Evolutionary conservation across 345 rosid genomes (phyloP).

Genomic region (Melaleuca alternifolia): DNA sequence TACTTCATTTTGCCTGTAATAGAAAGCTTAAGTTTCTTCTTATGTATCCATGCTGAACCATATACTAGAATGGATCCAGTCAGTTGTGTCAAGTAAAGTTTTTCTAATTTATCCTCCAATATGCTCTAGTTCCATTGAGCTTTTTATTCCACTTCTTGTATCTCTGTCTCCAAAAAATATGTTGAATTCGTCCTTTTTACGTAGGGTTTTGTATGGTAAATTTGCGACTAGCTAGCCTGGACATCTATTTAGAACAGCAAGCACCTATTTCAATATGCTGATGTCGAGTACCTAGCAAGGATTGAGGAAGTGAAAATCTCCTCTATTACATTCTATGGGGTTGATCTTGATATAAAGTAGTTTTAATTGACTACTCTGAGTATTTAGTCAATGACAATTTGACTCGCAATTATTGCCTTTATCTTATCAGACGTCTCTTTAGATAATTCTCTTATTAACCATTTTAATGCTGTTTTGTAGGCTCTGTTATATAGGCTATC

Average conservation of each 20-base stretch:
- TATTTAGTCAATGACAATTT: not conserved
- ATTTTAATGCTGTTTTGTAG: constrained; percentile 29
- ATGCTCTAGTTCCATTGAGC: not conserved
- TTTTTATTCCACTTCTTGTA: not conserved
- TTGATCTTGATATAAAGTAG: not conserved
- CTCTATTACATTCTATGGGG: not conserved
- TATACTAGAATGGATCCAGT: not conserved
- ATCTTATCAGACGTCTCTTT: not conserved
- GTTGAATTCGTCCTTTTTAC: not conserved
- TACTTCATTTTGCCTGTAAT: not conserved
- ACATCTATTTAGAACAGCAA: not conserved
- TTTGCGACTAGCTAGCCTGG: not conserved
- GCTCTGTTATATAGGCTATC: constrained; percentile 88
- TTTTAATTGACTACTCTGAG: not conserved
- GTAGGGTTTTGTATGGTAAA: not conserved
- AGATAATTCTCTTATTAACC: not conserved
- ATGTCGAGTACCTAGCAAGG: not conserved
- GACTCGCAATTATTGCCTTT: not conserved
- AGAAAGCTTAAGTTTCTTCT: not conserved
- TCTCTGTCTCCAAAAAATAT: not conserved
- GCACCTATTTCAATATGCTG: not conserved
- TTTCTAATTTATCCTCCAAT: not conserved
- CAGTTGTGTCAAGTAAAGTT: not conserved
- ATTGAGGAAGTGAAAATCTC: not conserved
- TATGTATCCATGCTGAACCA: not conserved